Evolutionary conservation across 129 eudicot species (phyloP).

Genomic region (Chrysanthemum lavandulifolium): DNA sequence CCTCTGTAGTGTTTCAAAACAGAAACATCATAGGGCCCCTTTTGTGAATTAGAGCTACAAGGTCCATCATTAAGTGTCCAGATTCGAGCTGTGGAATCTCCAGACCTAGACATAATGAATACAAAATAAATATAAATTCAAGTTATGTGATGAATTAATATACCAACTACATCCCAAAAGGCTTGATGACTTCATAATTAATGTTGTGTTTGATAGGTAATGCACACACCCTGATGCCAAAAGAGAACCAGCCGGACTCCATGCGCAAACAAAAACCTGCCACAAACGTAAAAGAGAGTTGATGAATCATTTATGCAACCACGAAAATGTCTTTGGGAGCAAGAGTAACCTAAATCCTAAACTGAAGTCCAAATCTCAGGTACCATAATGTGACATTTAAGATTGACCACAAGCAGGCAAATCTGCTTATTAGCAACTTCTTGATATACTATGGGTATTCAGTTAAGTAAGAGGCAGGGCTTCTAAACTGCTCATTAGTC

Average conservation of each 20-base stretch:
- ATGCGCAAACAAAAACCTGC: slow-evolving; percentile 95
- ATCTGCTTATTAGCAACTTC: too few relatives aligned
- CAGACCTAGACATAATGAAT: slow-evolving; percentile 48
- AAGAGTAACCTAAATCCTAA: too few relatives aligned
- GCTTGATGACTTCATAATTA: background rate
- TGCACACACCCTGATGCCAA: slow-evolving; percentile 86
- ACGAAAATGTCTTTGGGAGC: too few relatives aligned
- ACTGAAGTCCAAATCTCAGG: too few relatives aligned
- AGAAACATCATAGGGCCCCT: slow-evolving; percentile 44
- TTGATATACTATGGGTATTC: too few relatives aligned
- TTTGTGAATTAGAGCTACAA: slow-evolving; percentile 52
- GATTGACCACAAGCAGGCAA: too few relatives aligned
- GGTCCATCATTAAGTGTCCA: slow-evolving; percentile 81
- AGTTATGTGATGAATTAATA: background rate
- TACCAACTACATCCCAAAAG: background rate
- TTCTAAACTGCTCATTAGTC: too few relatives aligned
- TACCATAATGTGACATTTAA: too few relatives aligned
- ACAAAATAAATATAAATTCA: background rate
- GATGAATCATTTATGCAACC: slow-evolving; percentile 3
- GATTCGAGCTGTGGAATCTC: slow-evolving; percentile 92
- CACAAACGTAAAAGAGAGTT: slow-evolving; percentile 6
- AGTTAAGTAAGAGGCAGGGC: too few relatives aligned
- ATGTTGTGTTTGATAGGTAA: slow-evolving; percentile 4
- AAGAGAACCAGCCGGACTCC: slow-evolving; percentile 94
- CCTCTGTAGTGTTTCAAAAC: slow-evolving; percentile 77